Evolutionary conservation across 768 basidiomycete genomes (phyloP).

Genomic region (Lactarius trivialis): DNA sequence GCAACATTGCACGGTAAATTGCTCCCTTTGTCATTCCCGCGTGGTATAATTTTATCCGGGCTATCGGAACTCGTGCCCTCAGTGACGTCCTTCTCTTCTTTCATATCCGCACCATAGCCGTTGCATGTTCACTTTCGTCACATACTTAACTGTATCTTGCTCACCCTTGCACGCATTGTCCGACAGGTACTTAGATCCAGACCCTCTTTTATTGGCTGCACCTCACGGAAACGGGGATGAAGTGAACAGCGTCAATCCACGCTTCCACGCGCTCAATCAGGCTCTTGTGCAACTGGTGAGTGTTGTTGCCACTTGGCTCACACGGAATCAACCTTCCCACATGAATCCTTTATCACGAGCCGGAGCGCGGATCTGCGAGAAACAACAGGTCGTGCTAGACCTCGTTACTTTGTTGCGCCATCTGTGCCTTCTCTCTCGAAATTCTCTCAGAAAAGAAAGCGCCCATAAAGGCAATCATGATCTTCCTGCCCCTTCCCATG

Average conservation of each 20-base stretch:
- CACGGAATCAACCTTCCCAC: conserved; percentile 4
- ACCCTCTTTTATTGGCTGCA: conserved; percentile 76
- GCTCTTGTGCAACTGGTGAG: conserved; percentile 91
- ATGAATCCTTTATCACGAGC: conserved; percentile 2
- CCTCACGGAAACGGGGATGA: conserved; percentile 51
- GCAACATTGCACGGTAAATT: conserved; percentile 76
- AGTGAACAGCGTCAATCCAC: conserved; percentile 53
- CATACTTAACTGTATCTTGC: conserved; percentile 17
- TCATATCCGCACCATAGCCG: conserved; percentile 22
- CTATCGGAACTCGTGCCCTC: conserved; percentile 12
- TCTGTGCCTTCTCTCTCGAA: conserved; percentile 4
- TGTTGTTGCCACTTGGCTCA: conserved; percentile 15
- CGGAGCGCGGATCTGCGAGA: conserved; percentile 14
- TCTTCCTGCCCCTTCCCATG: background rate
- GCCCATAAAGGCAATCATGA: background rate
- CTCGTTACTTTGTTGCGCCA: conserved; percentile 16
- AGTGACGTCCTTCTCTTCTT: conserved; percentile 21
- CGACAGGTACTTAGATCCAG: conserved; percentile 82
- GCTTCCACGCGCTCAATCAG: conserved; percentile 89
- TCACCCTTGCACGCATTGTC: conserved; percentile 6
- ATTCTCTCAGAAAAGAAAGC: conserved; percentile 9
- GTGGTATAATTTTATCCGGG: conserved; percentile 15
- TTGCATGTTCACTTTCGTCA: conserved; percentile 11
- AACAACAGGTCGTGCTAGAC: conserved; percentile 4
- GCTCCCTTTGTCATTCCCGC: conserved; percentile 15